Base-by-base conservation (phyloP, 2,329 filamentous ascomycete species). In the Pseudogymnoascus sp. region DNA sequence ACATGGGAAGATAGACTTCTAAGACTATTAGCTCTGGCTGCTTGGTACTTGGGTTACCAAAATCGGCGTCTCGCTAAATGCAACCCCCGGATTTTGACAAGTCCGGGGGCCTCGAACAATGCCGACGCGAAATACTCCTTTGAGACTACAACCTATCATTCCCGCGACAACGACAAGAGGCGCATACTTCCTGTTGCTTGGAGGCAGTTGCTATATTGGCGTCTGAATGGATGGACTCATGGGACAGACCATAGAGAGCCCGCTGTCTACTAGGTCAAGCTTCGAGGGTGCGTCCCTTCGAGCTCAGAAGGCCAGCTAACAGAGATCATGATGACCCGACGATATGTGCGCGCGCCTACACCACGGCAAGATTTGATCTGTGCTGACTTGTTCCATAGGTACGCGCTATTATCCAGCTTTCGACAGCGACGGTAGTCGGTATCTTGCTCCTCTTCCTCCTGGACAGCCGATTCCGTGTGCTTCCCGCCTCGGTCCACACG, bases 401-500 rank as follows among this genome's bases (percentile, higher is more conserved):
- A 62, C 78, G 80, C 61, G 72, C 71, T 37, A 62, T 65, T 35
- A 67, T 65, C 63, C 71, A 73, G 63, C 65, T 72, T n/a, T 65
- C 63, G 16, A 68, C 66, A 9, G 64, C 70, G 16, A 60, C 67
- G 20, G 69, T 77, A 60, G 72, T 85, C 65, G 76, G 82, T 63
- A 70, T 88, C 61, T 71, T 87, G 62, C 70, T 87, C 47, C 69
- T 85, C 61, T 81, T 86, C 70, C 77, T 89, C 68, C 80, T 90
- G 71, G 87, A 90, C 73, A 85, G 80, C 69, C 80, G 79, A 68
- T 89, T 87, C 74, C 80, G 84, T 61, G 83, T 90, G 61, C 80
- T 90, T 41, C 87, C 87, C 18, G 79, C 80, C 64, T 79, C 83
- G 30, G 83, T 90, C 65, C 87, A 90, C 74, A 83, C 80, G 71